phyloP scores from a whole-genome alignment of 2,329 filamentous ascomycete species.

The Cladobotryum protrusum region DNA sequence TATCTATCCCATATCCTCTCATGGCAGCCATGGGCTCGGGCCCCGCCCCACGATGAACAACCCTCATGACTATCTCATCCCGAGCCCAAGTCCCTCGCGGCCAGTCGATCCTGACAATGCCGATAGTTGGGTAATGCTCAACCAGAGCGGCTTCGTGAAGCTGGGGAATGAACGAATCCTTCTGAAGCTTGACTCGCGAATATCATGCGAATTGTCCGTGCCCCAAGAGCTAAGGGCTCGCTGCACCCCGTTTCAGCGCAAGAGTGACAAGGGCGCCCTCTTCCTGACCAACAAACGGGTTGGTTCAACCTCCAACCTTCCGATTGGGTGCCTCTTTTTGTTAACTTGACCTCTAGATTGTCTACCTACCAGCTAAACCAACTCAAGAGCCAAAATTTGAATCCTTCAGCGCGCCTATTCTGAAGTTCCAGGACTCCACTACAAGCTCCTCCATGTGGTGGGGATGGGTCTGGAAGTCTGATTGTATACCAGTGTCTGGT shows the following conservation, averaged over 20 bases:
- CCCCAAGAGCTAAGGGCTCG: constrained; percentile 57
- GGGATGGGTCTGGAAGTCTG: constrained; percentile 82
- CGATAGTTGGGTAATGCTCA: constrained; percentile 84
- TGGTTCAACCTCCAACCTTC: constrained; percentile 26
- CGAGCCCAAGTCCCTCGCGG: constrained; percentile 27
- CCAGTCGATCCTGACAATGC: constrained; percentile 47
- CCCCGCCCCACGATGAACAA: constrained; percentile 33
- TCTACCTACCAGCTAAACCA: constrained; percentile 73
- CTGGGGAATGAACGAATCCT: constrained; percentile 78
- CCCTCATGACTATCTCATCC: constrained; percentile 36
- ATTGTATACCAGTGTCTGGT: constrained; percentile 72
- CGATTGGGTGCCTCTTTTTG: neutral
- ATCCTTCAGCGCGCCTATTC: constrained; percentile 82
- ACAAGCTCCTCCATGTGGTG: constrained; percentile 80
- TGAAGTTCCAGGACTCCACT: constrained; percentile 81
- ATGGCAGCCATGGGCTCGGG: constrained; percentile 28
- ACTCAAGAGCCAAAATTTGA: constrained; percentile 59
- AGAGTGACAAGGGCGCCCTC: constrained; percentile 67
- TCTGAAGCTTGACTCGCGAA: constrained; percentile 72
- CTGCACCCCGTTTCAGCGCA: constrained; percentile 58
- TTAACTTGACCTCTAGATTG: constrained; percentile 49
- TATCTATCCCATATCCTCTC: constrained; percentile 12
- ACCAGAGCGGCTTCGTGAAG: constrained; percentile 71
- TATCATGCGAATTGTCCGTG: constrained; percentile 67
- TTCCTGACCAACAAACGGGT: constrained; percentile 85